phyloP scores from a whole-genome alignment of 805 yeast genomes.

The Saccharomyces kudriavzevii region DNA sequence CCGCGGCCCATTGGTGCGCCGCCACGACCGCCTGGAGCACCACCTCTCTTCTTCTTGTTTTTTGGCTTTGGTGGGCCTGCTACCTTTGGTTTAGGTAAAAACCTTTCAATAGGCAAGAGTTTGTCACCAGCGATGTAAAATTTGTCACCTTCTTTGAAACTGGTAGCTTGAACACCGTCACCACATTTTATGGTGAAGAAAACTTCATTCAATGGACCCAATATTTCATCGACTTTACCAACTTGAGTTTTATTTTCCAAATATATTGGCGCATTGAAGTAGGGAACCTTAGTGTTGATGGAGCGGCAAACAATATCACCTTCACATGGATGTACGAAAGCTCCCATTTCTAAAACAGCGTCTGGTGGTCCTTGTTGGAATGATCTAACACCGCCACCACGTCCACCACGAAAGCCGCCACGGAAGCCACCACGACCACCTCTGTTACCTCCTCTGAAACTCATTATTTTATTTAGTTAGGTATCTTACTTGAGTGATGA shows the following conservation, averaged over 20 bases:
- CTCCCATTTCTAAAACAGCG: conserved; percentile 87
- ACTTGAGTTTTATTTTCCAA: conserved; percentile 92
- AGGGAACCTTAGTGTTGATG: conserved; percentile 88
- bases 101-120: conserved; percentile 89
- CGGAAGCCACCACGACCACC: conserved; percentile 34
- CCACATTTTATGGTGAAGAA: conserved; percentile 91
- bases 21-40: conserved; percentile 40
- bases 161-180: conserved; percentile 90
- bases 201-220: conserved; percentile 97
- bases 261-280: conserved; percentile 97
- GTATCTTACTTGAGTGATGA: background rate
- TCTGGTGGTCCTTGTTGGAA: conserved; percentile 95
- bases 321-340: conserved; percentile 86
- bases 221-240: conserved; percentile 96
- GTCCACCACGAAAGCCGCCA: conserved; percentile 34
- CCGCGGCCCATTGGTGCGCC: conserved; percentile 29
- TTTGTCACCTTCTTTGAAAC: conserved; percentile 93
- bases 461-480: conserved; percentile 23
- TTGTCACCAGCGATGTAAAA: conserved; percentile 94
- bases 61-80: conserved; percentile 75
- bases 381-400: conserved; percentile 58
- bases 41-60: conserved; percentile 54
- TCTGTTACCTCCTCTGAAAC: conserved; percentile 36
- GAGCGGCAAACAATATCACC: conserved; percentile 96
- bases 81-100: conserved; percentile 90